A percentile compares a stretch with the other conserved stretches of the same genome.
Evolutionary conservation across 257 asterid species (phyloP).

Genomic region (Penstemon barbatus): DNA sequence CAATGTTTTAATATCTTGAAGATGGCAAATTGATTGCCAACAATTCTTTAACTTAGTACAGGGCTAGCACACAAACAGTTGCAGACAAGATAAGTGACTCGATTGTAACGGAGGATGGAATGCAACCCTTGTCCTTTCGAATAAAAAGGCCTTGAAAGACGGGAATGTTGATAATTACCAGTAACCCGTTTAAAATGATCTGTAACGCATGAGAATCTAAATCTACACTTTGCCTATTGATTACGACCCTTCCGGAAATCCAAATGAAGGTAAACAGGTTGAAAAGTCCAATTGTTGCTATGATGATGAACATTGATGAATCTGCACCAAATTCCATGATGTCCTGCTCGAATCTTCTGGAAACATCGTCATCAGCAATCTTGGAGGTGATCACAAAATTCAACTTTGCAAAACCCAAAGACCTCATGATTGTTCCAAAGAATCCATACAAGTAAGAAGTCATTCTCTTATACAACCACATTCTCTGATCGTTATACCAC

Average conservation of each 20-base stretch:
- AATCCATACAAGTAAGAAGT: slow-evolving; percentile 35
- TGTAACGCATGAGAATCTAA: slow-evolving; percentile 16
- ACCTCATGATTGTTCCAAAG: slow-evolving; percentile 19
- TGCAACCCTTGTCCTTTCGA: slow-evolving; percentile 35
- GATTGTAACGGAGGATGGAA: slow-evolving; percentile 29
- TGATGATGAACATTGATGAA: slow-evolving; percentile 36
- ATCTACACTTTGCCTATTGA: background rate
- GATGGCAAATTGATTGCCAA: too few relatives aligned
- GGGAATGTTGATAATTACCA: slow-evolving; percentile 36
- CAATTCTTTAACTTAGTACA: slow-evolving; percentile 9
- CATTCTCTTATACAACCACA: slow-evolving; percentile 39
- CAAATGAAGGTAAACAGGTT: slow-evolving; percentile 28
- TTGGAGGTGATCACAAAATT: slow-evolving; percentile 37
- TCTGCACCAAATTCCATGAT: slow-evolving; percentile 42
- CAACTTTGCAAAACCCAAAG: slow-evolving; percentile 27
- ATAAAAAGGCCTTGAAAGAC: slow-evolving; percentile 35
- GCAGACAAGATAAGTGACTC: slow-evolving; percentile 26
- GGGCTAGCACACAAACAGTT: slow-evolving; percentile 24
- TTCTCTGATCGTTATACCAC: slow-evolving; percentile 45
- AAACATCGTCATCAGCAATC: slow-evolving; percentile 35
- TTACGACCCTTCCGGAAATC: slow-evolving; percentile 2
- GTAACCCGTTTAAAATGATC: slow-evolving; percentile 19
- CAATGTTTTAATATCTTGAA: too few relatives aligned
- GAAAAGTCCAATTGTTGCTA: slow-evolving; percentile 33
- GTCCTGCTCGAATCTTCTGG: slow-evolving; percentile 31